These are phyloP conservation scores for Saccharomyces hybrid DNA, from an alignment of 1,139 yeast species.

Conservation along the genomic window DNA sequence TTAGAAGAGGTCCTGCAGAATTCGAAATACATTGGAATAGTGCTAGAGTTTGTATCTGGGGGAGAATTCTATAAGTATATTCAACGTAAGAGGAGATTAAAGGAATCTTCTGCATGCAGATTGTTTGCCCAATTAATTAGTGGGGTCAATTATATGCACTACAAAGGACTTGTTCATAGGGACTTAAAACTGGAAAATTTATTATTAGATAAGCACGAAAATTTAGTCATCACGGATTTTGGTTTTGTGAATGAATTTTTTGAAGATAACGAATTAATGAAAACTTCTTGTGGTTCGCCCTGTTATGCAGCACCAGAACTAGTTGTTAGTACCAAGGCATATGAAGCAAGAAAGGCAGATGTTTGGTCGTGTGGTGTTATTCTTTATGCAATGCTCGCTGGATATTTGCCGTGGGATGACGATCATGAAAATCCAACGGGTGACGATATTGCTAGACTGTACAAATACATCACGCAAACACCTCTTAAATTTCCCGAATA, in stretches of 20 bases:
- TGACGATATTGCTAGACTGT: conserved; percentile 81
- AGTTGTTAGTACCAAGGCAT: conserved; percentile 79
- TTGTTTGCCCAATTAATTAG: conserved; percentile 88
- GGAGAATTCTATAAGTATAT: conserved; percentile 96
- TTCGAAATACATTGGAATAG: conserved; percentile 93
- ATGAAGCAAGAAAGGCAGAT: conserved; percentile 91
- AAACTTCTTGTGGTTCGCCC: conserved; percentile 95
- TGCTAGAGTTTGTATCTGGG: conserved; percentile 91
- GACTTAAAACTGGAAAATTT: conserved; percentile 71
- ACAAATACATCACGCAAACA: conserved; percentile 84
- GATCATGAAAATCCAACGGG: conserved; percentile 97
- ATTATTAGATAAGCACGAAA: conserved; percentile 57
- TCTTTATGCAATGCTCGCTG: conserved; percentile 92
- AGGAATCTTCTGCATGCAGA: conserved; percentile 78
- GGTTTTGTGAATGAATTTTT: conserved; percentile 89
- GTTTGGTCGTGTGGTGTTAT: conserved; percentile 97
- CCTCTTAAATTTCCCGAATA: conserved; percentile 94
- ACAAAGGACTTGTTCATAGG: conserved; percentile 61
- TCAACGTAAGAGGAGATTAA: conserved; percentile 74
- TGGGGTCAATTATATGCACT: conserved; percentile 83
- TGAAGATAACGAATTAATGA: conserved; percentile 69
- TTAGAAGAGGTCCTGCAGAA: conserved; percentile 89
- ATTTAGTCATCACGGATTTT: conserved; percentile 66
- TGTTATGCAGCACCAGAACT: conserved; percentile 98
- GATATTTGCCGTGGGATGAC: conserved; percentile 95